Evolutionary conservation across 169 alveolate species (phyloP), one percentile per base, ranked within the genome.

Genomic region (Cryptosporidium meleagridis): DNA sequence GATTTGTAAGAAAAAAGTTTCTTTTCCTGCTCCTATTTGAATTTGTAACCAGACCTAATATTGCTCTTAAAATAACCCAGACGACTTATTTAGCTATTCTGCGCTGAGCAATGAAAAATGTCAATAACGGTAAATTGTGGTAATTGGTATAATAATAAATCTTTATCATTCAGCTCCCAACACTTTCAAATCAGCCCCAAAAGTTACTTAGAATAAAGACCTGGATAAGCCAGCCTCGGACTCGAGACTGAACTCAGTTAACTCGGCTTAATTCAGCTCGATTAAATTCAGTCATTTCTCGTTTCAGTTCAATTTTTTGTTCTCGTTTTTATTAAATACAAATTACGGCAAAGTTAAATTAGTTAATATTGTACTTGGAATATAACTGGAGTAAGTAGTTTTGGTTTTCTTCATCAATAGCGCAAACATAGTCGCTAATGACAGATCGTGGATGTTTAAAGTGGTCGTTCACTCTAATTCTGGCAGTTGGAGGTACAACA

Each of bases 381-480:
- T 75, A 75, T 55, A 75, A 29, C 45, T 75, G 86, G 21, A 75
- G 59, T 6, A 58, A 39, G 9, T 75, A 75, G 59, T 52, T 58
- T 16, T 75, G 59, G 9, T 9, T 44, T 18, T 33, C 37, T 14
- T 37, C 73, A 33, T 75, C 86, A 21, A 75, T 29, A 39, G 86
- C 86, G 31, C 86, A 75, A 18, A 75, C 86, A 33, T 35, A 75
- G 33, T 75, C 86, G 35, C 73, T 58, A 37, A 59, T 61, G 23
- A 75, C 58, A 1, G 72, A 58, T 14, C 65, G 53, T 6, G 51
- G 52, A 26, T 71, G 33, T 52, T 75, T 18, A 69, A 75, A 75
- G 12, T 75, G 73, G 14, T 75, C 86, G 12, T 61, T 75, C 9
- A 75, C 72, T 75, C 86, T 75, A 26, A 75, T 48, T 58, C 86